These are phyloP conservation scores for Macaranga tanarius DNA, from an alignment of 441 rosid genomes.

Conservation along the genomic window DNA sequence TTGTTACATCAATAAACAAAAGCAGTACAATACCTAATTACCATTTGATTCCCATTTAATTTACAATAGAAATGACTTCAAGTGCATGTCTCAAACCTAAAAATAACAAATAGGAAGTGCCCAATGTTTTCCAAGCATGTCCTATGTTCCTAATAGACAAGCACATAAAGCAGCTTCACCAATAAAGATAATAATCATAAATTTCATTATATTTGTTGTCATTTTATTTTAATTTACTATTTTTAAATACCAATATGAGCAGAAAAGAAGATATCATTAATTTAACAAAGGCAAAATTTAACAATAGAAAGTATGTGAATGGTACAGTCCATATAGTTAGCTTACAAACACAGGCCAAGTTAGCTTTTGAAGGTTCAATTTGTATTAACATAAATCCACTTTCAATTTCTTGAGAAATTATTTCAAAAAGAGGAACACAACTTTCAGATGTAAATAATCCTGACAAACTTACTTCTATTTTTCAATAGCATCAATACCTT, in stretches of 20 bases:
- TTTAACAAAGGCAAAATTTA: not conserved
- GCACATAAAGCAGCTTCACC: too few species aligned
- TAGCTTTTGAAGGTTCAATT: not conserved
- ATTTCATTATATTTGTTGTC: too few species aligned
- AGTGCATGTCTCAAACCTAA: not conserved
- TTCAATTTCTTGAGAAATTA: not conserved
- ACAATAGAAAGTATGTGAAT: not conserved
- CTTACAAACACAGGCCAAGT: not conserved
- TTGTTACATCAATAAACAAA: not conserved
- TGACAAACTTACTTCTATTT: not conserved
- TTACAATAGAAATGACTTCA: not conserved
- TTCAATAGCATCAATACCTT: not conserved
- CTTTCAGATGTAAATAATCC: conserved; percentile 2
- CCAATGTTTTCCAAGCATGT: too few species aligned
- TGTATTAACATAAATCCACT: not conserved
- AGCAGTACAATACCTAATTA: not conserved
- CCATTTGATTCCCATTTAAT: not conserved
- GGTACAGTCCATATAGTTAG: not conserved
- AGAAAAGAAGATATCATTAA: too few species aligned
- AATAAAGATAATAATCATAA: too few species aligned
- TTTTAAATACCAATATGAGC: too few species aligned
- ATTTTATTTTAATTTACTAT: too few species aligned
- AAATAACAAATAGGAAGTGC: too few species aligned
- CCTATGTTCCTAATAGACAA: too few species aligned
- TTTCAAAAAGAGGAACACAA: not conserved